Evolutionary conservation across 2,329 filamentous ascomycete species (phyloP).

Genomic region (Colletotrichum camelliae): DNA sequence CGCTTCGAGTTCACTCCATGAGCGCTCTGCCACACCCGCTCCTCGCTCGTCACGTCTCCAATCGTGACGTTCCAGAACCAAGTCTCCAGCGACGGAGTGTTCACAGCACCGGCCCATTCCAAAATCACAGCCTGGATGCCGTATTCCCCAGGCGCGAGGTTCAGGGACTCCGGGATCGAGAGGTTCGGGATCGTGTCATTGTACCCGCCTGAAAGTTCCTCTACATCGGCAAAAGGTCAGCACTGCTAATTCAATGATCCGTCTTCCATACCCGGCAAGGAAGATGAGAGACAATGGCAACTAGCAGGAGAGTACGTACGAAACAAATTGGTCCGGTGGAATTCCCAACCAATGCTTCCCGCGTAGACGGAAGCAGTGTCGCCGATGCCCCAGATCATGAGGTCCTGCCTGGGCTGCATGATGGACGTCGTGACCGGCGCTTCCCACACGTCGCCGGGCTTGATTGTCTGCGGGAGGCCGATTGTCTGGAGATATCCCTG

Average conservation of each 20-base stretch:
- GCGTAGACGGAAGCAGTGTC: not conserved
- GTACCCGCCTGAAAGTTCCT: not conserved
- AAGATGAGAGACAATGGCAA: too few relatives aligned
- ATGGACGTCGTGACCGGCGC: not conserved
- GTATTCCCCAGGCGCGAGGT: not conserved
- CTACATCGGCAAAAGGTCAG: not conserved
- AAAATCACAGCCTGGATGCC: not conserved
- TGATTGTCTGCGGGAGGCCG: not conserved
- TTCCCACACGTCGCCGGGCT: not conserved
- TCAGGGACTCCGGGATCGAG: not conserved
- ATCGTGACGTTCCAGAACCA: constrained; percentile 3
- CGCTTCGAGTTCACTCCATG: not conserved
- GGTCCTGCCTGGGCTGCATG: not conserved
- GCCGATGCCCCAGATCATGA: not conserved
- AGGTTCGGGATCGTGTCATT: not conserved
- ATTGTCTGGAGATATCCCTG: not conserved
- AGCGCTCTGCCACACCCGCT: not conserved
- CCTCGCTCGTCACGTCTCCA: not conserved
- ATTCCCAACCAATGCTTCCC: not conserved
- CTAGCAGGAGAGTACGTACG: not conserved
- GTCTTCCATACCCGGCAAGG: not conserved
- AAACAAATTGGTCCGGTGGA: not conserved
- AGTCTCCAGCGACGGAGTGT: not conserved
- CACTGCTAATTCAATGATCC: fast-evolving
- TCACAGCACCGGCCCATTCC: not conserved